These are phyloP conservation scores for Uromyces viciae-fabae DNA, from an alignment of 1,284 basidiomycete genomes.

Conservation along the genomic window DNA sequence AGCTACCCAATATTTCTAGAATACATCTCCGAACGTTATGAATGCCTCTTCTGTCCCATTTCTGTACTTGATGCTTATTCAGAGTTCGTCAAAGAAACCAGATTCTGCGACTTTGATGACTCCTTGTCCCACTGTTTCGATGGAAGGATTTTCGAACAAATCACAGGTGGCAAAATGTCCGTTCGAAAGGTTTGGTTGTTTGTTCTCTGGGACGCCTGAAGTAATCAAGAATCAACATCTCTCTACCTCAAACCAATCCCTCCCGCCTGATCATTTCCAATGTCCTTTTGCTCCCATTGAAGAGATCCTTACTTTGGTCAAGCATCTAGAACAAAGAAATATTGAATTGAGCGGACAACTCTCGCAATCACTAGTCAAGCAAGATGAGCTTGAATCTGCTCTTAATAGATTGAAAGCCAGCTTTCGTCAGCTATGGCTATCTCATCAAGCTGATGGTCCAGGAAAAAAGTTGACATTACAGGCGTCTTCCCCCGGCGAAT, in stretches of 20 bases:
- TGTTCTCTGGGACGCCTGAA: slow-evolving; percentile 10
- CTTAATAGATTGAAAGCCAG: slow-evolving; percentile 16
- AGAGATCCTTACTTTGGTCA: slow-evolving; percentile 14
- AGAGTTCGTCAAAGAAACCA: background rate
- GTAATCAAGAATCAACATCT: background rate
- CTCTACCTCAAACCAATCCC: background rate
- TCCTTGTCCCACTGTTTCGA: background rate
- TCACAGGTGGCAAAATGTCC: background rate
- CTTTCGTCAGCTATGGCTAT: slow-evolving; percentile 22
- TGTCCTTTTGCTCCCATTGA: slow-evolving; percentile 13
- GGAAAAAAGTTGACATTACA: background rate
- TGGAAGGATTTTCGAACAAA: background rate
- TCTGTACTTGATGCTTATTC: too few relatives aligned
- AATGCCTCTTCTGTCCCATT: too few relatives aligned
- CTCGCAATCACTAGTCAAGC: slow-evolving; percentile 8
- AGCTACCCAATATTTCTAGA: background rate
- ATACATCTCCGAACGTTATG: too few relatives aligned
- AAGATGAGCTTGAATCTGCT: background rate
- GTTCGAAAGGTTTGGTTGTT: slow-evolving; percentile 26
- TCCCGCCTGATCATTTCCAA: background rate
- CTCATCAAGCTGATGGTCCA: background rate
- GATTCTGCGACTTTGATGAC: background rate
- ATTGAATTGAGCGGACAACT: background rate
- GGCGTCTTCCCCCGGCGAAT: background rate
- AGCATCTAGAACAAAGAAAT: slow-evolving; percentile 18